Conservation (phyloP, 2,329 filamentous ascomycete species). For the Neonectria hederae region DNA sequence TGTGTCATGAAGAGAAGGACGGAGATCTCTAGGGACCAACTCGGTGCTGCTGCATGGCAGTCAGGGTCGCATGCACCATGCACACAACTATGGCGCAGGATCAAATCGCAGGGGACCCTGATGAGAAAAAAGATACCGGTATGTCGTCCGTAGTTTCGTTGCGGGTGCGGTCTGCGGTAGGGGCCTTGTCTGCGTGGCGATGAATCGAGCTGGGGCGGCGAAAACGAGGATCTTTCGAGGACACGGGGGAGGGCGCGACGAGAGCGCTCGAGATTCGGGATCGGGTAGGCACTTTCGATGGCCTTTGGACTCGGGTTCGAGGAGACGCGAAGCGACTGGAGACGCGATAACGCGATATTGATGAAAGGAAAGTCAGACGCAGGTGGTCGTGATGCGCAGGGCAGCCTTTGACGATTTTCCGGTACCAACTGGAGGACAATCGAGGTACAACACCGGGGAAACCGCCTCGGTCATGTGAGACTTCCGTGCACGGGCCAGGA, state of each 20-base stretch:
- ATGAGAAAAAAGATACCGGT: not conserved
- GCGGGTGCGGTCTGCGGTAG: slow-evolving; percentile 2
- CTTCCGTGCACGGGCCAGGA: slow-evolving; percentile 37
- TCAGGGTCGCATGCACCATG: slow-evolving; percentile 35
- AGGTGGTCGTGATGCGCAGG: slow-evolving; percentile 30
- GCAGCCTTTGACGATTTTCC: slow-evolving; percentile 34
- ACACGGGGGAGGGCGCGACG: slow-evolving; percentile 23
- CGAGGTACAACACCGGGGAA: slow-evolving; percentile 27
- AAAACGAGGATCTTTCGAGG: slow-evolving; percentile 16
- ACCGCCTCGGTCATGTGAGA: slow-evolving; percentile 47
- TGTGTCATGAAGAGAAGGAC: slow-evolving; percentile 33
- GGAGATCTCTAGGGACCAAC: slow-evolving; percentile 25
- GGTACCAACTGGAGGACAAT: slow-evolving; percentile 17
- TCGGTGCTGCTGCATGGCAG: slow-evolving; percentile 37
- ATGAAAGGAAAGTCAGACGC: slow-evolving; percentile 30
- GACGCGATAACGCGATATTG: slow-evolving; percentile 30
- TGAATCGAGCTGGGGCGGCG: slow-evolving; percentile 13
- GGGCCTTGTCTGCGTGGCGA: slow-evolving; percentile 1
- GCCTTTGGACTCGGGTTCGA: not conserved
- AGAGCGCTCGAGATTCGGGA: slow-evolving; percentile 6
- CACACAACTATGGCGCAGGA: slow-evolving; percentile 26
- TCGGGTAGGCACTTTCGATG: slow-evolving; percentile 13
- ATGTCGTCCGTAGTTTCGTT: slow-evolving; percentile 1
- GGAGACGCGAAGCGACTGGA: slow-evolving; percentile 10
- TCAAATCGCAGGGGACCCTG: slow-evolving; percentile 14